A percentile compares a stretch with the other conserved stretches of the same genome.
Conservation (phyloP, 768 basidiomycete genomes). For the Leccinum olivaceopallidum region DNA sequence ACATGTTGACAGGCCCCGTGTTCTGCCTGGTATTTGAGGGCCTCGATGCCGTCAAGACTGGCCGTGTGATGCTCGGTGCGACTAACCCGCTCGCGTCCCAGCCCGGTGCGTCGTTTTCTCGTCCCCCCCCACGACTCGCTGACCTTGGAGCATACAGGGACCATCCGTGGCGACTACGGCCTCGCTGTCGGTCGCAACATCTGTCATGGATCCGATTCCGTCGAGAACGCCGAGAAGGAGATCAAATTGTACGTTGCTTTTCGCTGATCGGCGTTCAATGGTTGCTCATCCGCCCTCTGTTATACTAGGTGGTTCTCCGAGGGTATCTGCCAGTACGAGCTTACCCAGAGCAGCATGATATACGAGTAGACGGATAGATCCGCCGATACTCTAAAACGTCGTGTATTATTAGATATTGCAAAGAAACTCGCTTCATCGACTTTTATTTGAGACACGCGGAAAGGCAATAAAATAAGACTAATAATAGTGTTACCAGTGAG, state of each 20-base stretch:
- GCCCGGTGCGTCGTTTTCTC: conserved; percentile 55
- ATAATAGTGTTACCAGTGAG: neutral
- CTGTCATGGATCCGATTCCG: conserved; percentile 88
- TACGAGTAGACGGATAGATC: conserved; percentile 59
- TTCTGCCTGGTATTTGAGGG: conserved; percentile 97
- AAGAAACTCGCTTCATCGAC: neutral
- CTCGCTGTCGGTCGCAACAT: conserved; percentile 95
- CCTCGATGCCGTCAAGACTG: conserved; percentile 91
- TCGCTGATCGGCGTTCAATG: neutral
- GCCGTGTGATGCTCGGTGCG: conserved; percentile 92
- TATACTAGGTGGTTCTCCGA: conserved; percentile 86
- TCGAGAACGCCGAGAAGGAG: conserved; percentile 92
- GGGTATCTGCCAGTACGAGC: conserved; percentile 70
- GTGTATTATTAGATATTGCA: conserved; percentile 23
- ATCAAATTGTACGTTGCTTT: conserved; percentile 72
- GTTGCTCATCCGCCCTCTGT: conserved; percentile 7
- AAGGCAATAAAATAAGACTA: conserved; percentile 1
- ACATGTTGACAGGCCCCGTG: conserved; percentile 96
- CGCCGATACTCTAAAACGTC: neutral
- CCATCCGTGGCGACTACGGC: conserved; percentile 95
- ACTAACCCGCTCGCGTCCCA: conserved; percentile 94
- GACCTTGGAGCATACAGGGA: conserved; percentile 46
- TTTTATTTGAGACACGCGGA: neutral
- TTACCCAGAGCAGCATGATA: conserved; percentile 60
- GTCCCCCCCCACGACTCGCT: neutral